These are phyloP conservation scores for Fusarium avenaceum DNA, from an alignment of 2,329 filamentous ascomycete genomes.

Conservation along the genomic window DNA sequence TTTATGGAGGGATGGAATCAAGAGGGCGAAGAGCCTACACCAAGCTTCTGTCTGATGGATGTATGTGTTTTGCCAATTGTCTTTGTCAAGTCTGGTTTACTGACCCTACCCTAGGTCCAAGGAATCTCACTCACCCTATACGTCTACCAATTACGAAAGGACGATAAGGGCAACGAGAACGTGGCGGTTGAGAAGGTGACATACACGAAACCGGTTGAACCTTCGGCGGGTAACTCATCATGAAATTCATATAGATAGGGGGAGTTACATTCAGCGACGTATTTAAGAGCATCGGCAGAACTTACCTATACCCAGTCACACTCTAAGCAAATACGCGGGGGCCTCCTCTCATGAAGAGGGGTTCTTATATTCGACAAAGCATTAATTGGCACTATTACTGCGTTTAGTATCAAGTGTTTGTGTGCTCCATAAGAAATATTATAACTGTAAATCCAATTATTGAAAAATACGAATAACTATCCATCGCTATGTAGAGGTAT, in stretches of 20 bases:
- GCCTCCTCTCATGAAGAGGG: slow-evolving; percentile 23
- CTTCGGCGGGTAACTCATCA: slow-evolving; percentile 64
- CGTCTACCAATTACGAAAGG: slow-evolving; percentile 88
- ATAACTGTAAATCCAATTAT: slow-evolving; percentile 52
- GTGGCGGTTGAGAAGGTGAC: slow-evolving; percentile 89
- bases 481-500: slow-evolving; percentile 54
- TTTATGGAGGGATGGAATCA: slow-evolving; percentile 70
- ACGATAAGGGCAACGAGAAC: slow-evolving; percentile 81
- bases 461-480: slow-evolving; percentile 46
- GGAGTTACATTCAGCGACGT: slow-evolving; percentile 37
- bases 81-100: slow-evolving; percentile 14
- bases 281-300: slow-evolving; percentile 42
- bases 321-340: slow-evolving; percentile 24
- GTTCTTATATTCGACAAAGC: slow-evolving; percentile 42
- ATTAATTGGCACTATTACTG: slow-evolving; percentile 37
- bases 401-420: slow-evolving; percentile 35
- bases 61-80: slow-evolving; percentile 68
- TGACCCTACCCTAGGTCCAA: slow-evolving; percentile 76
- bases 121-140: slow-evolving; percentile 96
- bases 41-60: slow-evolving; percentile 98
- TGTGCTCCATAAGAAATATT: slow-evolving; percentile 37
- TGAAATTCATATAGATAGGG: slow-evolving; percentile 27
- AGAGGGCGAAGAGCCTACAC: slow-evolving; percentile 79
- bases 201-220: slow-evolving; percentile 81
- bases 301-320: slow-evolving; percentile 49